Base-by-base conservation (phyloP, 768 basidiomycete genomes). In the Chalciporus chontae region DNA sequence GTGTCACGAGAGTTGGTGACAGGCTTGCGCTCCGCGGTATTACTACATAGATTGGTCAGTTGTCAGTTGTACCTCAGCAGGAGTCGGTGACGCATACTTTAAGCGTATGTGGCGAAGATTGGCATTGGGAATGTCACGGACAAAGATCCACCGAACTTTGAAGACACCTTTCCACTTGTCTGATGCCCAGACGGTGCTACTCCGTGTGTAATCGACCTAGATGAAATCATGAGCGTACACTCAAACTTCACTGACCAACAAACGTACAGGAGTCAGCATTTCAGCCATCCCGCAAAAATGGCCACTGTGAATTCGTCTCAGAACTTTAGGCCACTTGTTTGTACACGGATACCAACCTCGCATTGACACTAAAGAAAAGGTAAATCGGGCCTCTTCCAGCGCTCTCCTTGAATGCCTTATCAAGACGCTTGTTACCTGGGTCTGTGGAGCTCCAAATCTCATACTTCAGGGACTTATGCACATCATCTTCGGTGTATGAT, bases 161-260 rank as follows among this genome's bases (percentile, higher is more conserved):
- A 99, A 96, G 45, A 98, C 92, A 19, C 96, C 96, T 69, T 99
- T 98, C 96, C 96, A 99, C 67, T 99, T 99, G 71, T 98, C 94
- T 29, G 94, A 94, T 1, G 94, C 94, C 96, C 96, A 99, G 17
- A 99, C 96, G 1, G 88, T 97, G 54, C 90, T 94, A 65, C 91
- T 93, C 51, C 87, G 80, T 5, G 89, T 87, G 67, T 98, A 94
- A 66, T 98, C 95, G 32, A 98, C 89, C 79, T 85, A 50, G 14
- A 45, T 38, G 48, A 29, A 27, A 40, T 32, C 8, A 51, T 57
- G 44, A 50, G 39, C 21, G 15, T 21, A 4, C 14, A 27, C 26
- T 17, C n/a, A 24, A 13, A 40, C 36, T 40, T 11, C 24, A 40
- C 19, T 27, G 5, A 5, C 32, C 51, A 19, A 11, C 8, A 14